A percentile compares a stretch with the other conserved stretches of the same genome.
phyloP scores from a whole-genome alignment of 2,329 filamentous ascomycete species.

The Coniochaeta pulveracea region DNA sequence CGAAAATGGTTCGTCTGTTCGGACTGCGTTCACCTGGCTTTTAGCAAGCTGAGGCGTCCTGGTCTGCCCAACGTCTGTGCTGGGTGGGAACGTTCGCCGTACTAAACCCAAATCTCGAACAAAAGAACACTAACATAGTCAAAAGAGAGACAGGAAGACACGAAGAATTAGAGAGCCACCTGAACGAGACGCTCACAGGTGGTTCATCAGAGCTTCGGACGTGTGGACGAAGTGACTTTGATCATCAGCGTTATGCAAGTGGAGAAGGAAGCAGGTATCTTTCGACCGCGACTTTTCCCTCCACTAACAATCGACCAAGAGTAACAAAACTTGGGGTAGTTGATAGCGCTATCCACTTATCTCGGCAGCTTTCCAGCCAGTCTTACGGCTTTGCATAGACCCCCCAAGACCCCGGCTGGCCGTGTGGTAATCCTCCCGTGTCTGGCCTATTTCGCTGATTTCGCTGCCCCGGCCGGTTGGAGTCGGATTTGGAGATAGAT shows the following conservation, averaged over 20 bases:
- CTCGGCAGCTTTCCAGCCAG: background rate
- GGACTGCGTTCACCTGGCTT: too few relatives aligned
- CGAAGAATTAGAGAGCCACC: background rate
- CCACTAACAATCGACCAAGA: conserved; percentile 3
- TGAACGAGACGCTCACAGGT: background rate
- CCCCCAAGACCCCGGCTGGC: background rate
- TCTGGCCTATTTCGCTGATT: background rate
- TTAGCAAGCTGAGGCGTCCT: too few relatives aligned
- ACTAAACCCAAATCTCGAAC: too few relatives aligned
- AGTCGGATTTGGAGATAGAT: conserved; percentile 4
- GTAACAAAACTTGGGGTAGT: background rate
- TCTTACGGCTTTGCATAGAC: conserved; percentile 1
- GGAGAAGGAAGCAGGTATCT: conserved; percentile 1
- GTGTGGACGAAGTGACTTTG: background rate
- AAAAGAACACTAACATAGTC: background rate
- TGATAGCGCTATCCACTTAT: conserved; percentile 1
- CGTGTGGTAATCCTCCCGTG: background rate
- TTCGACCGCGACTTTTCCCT: conserved; percentile 2
- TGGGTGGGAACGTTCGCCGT: too few relatives aligned
- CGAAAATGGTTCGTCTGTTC: too few relatives aligned
- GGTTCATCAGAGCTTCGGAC: background rate
- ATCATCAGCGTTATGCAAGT: background rate
- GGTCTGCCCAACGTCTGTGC: too few relatives aligned
- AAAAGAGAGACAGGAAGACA: background rate
- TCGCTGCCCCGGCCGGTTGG: conserved; percentile 3